phyloP scores from a whole-genome alignment of 129 eudicot species.

The Apium graveolens region DNA sequence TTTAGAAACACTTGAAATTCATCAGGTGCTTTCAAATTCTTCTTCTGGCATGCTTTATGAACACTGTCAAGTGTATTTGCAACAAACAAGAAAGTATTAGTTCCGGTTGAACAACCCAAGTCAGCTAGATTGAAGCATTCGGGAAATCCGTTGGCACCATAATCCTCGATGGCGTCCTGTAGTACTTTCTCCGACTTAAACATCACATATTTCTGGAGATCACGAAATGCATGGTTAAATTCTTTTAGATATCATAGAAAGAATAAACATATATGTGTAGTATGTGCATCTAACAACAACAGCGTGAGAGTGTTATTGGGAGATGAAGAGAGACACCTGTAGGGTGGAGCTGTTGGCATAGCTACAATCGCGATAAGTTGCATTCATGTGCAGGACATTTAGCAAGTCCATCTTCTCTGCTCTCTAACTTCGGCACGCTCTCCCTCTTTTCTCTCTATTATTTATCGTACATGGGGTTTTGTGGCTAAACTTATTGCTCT shows the following conservation, averaged over 20 bases:
- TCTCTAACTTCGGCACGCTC: no score
- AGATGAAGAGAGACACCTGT: not conserved
- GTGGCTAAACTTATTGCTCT: not conserved
- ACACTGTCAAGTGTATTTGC: constrained; percentile 3
- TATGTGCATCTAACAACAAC: not conserved
- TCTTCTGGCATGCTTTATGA: not conserved
- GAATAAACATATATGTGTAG: no score
- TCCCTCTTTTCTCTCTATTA: not conserved
- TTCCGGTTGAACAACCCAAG: constrained; percentile 29
- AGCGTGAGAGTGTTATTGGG: no score
- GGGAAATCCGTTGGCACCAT: not conserved
- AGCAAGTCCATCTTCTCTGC: not conserved
- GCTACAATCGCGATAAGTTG: not conserved
- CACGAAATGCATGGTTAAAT: not conserved
- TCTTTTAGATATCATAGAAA: not conserved
- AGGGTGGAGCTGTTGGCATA: not conserved
- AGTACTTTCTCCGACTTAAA: not conserved
- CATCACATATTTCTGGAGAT: not conserved
- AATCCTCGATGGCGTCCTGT: constrained; percentile 14
- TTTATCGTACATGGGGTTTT: not conserved
- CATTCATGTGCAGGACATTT: constrained; percentile 4
- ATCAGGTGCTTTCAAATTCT: constrained; percentile 3
- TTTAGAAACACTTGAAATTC: constrained; percentile 19
- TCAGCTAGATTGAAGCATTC: constrained; percentile 19
- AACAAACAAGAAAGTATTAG: constrained; percentile 17